A percentile compares a stretch with the other conserved stretches of the same genome.
Evolutionary conservation across 2,329 filamentous ascomycete genomes (phyloP).

Genomic region (Trichoderma brevicompactum): DNA sequence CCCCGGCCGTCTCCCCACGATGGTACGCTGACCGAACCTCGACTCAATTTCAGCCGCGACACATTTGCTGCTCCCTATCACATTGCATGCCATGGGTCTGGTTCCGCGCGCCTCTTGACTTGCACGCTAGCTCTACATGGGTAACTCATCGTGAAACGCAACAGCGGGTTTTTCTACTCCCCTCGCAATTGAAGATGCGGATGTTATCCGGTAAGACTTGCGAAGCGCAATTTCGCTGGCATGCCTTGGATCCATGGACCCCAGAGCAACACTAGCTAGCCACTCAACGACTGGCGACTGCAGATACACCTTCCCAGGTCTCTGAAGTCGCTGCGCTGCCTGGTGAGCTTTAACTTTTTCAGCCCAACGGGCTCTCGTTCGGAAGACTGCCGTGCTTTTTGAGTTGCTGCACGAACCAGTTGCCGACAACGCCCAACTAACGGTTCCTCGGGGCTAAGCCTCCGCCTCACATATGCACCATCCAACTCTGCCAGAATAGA

Average conservation of each 20-base stretch:
- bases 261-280: neutral
- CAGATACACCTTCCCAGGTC: too few species aligned
- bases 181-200: constrained; percentile 13
- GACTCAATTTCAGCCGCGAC: constrained; percentile 25
- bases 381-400: constrained; percentile 8
- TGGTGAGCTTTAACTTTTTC: neutral
- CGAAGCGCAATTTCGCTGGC: constrained; percentile 13
- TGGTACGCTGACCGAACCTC: constrained; percentile 26
- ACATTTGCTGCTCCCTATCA: constrained; percentile 8
- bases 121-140: constrained; percentile 15
- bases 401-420: neutral
- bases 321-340: neutral
- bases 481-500: constrained; percentile 11
- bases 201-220: constrained; percentile 9
- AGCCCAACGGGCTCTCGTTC: neutral
- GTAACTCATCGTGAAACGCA: constrained; percentile 25
- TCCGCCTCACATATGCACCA: neutral
- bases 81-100: constrained; percentile 17
- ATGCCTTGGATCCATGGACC: neutral
- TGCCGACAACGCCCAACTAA: neutral
- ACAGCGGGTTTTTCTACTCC: constrained; percentile 16
- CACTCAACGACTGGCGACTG: too few species aligned
- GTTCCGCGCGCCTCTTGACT: constrained; percentile 21
- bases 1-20: constrained; percentile 26
- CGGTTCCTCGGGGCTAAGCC: constrained; percentile 9